Evolutionary conservation across 768 basidiomycete species (phyloP), one percentile per base, ranked within the genome.

Genomic region (Austroboletus festivus): DNA sequence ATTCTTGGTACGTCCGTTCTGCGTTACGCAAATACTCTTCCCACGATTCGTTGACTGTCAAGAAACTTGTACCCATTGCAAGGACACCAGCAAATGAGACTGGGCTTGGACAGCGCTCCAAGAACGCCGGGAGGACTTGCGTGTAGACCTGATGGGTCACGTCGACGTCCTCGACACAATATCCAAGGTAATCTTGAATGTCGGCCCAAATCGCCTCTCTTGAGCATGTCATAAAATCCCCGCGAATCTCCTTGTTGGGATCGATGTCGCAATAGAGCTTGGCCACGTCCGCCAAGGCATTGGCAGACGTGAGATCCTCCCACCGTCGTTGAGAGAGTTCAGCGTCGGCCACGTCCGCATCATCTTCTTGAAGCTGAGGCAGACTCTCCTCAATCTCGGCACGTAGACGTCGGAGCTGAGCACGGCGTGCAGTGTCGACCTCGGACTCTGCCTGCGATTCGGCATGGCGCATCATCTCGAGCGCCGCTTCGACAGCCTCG

Each of bases 221-320:
- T 2, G 82, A 76, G 23, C 72, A 72, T 16, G 76, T 80, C 78
- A 93, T 80, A 58, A 93, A 82, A 58, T 91, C 87, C 53, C 80
- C 79, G 4, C 94, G 81, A 5, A 82, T 75, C 22, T 77, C 74
- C 68, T 98, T 96, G 68, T 89, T 81, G 55, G 95, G 69, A 18
- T 77, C 71, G 51, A 91, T 87, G 9, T 80, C 80, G 60, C 92
- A 96, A 64, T 99, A 92, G 4, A 98, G 75, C 42, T 82, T 82
- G 0, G 93, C 93, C 22, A 98, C 94, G 54, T 97, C 94, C 16
- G 82, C 84, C 23, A 99, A 81, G 8, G 93, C 92, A 65, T 95
- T 98, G 35, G 84, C 82, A 3, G 94, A 88, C 0, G 94, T 93
- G 24, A 96, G 73, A 42, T 94, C 90, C 66, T 97, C 90, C 96